These are phyloP conservation scores for Haemoproteus tartakovskyi DNA, from an alignment of 169 alveolate genomes.

Conservation along the genomic window DNA sequence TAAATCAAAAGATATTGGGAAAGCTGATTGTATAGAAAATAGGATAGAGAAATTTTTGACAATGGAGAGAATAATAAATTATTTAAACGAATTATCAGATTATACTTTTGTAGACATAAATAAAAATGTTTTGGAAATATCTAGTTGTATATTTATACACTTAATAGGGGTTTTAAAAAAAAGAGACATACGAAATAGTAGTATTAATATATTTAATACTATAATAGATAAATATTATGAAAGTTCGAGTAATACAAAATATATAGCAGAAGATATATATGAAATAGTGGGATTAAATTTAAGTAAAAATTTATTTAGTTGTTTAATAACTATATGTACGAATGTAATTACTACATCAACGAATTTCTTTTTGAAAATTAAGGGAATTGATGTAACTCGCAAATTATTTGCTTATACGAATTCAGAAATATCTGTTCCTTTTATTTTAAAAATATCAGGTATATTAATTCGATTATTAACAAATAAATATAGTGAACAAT, in stretches of 20 bases:
- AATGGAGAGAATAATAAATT: constrained; percentile 11
- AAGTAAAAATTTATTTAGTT: constrained; percentile 15
- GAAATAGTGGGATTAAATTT: constrained; percentile 65
- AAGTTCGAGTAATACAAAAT: constrained; percentile 17
- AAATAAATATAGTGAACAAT: constrained; percentile 56
- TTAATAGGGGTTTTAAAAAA: constrained; percentile 27
- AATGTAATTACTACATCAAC: constrained; percentile 38
- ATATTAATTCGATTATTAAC: constrained; percentile 54
- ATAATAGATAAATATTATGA: constrained; percentile 44
- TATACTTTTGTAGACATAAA: constrained; percentile 45
- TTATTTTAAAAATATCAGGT: constrained; percentile 54
- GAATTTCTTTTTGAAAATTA: constrained; percentile 40
- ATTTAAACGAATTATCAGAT: constrained; percentile 28
- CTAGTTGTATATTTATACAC: constrained; percentile 18
- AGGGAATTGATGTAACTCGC: constrained; percentile 35
- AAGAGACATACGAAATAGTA: not conserved
- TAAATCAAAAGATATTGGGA: no score
- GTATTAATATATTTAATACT: constrained; percentile 3
- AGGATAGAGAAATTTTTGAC: constrained; percentile 11
- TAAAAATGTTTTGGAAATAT: constrained; percentile 21
- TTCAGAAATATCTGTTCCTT: constrained; percentile 5
- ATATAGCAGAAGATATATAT: constrained; percentile 36
- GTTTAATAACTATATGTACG: constrained; percentile 22
- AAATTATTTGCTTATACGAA: constrained; percentile 46
- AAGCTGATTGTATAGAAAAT: no score